Evolutionary conservation across 331 rosid species (phyloP).

Genomic region (Rosa hybrid): DNA sequence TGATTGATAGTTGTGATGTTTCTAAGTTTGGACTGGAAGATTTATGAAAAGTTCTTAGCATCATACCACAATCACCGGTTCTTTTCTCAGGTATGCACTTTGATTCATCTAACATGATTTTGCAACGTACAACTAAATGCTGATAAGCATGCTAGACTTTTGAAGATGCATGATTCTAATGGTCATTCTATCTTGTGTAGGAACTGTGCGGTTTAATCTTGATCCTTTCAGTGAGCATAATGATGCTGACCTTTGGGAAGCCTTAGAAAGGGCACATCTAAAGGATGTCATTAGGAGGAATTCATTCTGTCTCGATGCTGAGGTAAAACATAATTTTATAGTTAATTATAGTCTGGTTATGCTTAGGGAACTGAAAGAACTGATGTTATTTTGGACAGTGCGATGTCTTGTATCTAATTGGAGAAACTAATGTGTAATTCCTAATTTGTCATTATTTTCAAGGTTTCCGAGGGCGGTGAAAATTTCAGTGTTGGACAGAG

Average conservation of each 20-base stretch:
- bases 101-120: neutral
- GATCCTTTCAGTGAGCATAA: constrained; percentile 82
- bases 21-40: constrained; percentile 67
- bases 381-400: too few relatives aligned
- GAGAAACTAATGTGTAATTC: neutral
- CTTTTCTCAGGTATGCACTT: constrained; percentile 67
- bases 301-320: constrained; percentile 74
- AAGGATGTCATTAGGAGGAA: constrained; percentile 69
- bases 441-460: constrained; percentile 19
- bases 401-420: too few relatives aligned
- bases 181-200: constrained; percentile 29
- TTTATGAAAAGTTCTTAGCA: constrained; percentile 71
- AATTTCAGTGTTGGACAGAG: constrained; percentile 94
- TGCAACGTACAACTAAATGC: neutral
- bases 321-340: constrained; percentile 45
- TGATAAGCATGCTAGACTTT: neutral
- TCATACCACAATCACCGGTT: constrained; percentile 89
- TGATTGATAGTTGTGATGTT: constrained; percentile 69
- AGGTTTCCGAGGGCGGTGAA: constrained; percentile 91
- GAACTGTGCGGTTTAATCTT: constrained; percentile 83
- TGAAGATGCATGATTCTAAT: constrained; percentile 8
- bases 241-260: constrained; percentile 91
- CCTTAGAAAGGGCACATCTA: constrained; percentile 80
- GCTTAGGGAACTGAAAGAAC: neutral
- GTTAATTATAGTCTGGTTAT: neutral